Base-by-base conservation (phyloP, 768 basidiomycete genomes). In the Gloeophyllum trabeum region DNA sequence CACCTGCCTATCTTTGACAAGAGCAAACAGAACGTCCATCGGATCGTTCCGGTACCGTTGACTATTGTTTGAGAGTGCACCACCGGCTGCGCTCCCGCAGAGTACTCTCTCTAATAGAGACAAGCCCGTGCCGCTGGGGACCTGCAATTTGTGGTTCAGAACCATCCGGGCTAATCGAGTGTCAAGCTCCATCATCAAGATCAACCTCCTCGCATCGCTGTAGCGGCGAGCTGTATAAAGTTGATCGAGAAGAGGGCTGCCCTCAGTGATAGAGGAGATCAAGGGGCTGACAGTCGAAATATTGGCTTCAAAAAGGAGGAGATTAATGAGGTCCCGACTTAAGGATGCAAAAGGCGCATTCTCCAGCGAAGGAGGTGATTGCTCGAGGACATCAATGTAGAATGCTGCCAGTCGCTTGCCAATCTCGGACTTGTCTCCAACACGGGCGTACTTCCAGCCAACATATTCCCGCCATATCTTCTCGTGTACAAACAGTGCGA, bases 401-500 rank as follows among this genome's bases (percentile, higher is more conserved):
- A 93, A 63, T 5, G 67, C 64, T 6, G 77, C 71, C 20, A 90
- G 66, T 13, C 78, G 65, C 41, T 71, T 67, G 16, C 81, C 82
- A 37, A 97, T 81, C 62, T 89, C 84, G 52, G 88, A 93, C 28
- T 85, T 73, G 54, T 89, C 84, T 4, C 81, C 81, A 10, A 92
- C 66, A 43, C 82, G 81, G 3, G 67, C 65, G 49, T 91, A 96
- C 56, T 86, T 85, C 92, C 92, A 97, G 2, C 78, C 75, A 28
- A 78, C 56, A 57, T 89, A 84, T 50, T 84, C 81, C 1, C 82
- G 73, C 92, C 92, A 97, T 16, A 94, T 78, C 55, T 93, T 86
- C 5, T 76, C 74, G 51, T 91, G 87, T 6, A 93, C 73, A 47
- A 92, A 89, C 4, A 69, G 69, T 10, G 78, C 68, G 0, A 86